These are phyloP conservation scores for Tilletia setariae DNA, from an alignment of 1,284 basidiomycete species.

Conservation along the genomic window DNA sequence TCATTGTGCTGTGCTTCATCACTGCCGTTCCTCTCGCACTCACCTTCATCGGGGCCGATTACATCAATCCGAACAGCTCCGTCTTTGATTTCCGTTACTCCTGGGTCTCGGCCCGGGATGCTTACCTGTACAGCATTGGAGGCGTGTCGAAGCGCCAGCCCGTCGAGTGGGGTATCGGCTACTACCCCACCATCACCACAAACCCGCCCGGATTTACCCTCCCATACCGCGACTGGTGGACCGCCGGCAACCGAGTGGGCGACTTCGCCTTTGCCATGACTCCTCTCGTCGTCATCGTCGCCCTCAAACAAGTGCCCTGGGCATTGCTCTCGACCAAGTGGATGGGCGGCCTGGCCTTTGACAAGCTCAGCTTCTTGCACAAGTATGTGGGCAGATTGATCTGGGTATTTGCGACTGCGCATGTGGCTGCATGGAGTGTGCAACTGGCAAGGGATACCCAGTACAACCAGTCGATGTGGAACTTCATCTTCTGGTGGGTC, in stretches of 20 bases:
- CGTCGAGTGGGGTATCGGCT: constrained; percentile 45
- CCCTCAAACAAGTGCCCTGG: constrained; percentile 76
- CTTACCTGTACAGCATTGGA: background rate
- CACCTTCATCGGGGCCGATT: constrained; percentile 68
- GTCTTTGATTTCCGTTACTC: constrained; percentile 39
- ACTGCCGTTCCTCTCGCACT: constrained; percentile 40
- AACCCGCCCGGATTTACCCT: constrained; percentile 60
- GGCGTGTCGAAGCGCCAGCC: constrained; percentile 22
- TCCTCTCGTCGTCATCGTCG: constrained; percentile 72
- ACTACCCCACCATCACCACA: constrained; percentile 37
- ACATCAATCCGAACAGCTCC: constrained; percentile 63
- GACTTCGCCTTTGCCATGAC: constrained; percentile 74
- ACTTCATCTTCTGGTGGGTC: constrained; percentile 66
- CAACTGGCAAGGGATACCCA: constrained; percentile 63
- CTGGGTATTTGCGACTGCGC: constrained; percentile 68
- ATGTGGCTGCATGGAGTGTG: constrained; percentile 72
- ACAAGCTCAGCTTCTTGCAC: constrained; percentile 72
- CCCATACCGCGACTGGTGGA: constrained; percentile 75
- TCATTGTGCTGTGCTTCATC: constrained; percentile 41
- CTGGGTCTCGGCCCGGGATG: constrained; percentile 4
- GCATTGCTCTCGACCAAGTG: constrained; percentile 72
- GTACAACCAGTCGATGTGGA: constrained; percentile 62
- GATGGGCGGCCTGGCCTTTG: constrained; percentile 69
- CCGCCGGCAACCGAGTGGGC: constrained; percentile 69
- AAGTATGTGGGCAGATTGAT: constrained; percentile 71